Conservation (phyloP, 2,329 filamentous ascomycete genomes). For the Trichophyton rubrum region DNA sequence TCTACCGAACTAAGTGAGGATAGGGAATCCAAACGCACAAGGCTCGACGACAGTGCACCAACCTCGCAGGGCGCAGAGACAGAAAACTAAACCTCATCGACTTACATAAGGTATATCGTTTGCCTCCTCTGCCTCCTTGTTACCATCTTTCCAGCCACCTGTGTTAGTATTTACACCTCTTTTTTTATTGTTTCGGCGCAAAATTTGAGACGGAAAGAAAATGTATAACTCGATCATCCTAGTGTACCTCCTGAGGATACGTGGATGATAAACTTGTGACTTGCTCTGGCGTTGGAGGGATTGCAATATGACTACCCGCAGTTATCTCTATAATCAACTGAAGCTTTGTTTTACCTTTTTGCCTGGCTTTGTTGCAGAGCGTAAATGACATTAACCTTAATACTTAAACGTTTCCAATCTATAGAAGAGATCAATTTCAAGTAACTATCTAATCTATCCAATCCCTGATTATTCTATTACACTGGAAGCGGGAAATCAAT, state of each 20-base stretch:
- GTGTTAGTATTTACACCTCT: background rate
- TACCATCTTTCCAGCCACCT: background rate
- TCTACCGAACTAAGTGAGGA: conserved; percentile 21
- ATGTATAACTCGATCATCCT: background rate
- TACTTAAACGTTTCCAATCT: background rate
- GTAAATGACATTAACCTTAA: background rate
- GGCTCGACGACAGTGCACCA: conserved; percentile 18
- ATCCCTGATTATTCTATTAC: no score
- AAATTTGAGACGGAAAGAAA: background rate
- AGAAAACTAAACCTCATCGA: background rate
- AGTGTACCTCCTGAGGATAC: background rate
- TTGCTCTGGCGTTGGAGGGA: background rate
- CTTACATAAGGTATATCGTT: background rate
- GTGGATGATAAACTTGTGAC: background rate
- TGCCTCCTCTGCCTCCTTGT: background rate
- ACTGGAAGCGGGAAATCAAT: no score
- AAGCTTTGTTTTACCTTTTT: background rate
- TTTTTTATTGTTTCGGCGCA: background rate
- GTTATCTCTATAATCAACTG: background rate
- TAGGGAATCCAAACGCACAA: conserved; percentile 30
- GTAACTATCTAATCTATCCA: background rate
- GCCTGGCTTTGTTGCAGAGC: background rate
- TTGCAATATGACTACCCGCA: background rate
- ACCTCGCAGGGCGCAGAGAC: conserved; percentile 5
- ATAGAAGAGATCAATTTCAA: background rate